These are phyloP conservation scores for Somion occarium DNA, from an alignment of 1,284 basidiomycete genomes.

Conservation along the genomic window DNA sequence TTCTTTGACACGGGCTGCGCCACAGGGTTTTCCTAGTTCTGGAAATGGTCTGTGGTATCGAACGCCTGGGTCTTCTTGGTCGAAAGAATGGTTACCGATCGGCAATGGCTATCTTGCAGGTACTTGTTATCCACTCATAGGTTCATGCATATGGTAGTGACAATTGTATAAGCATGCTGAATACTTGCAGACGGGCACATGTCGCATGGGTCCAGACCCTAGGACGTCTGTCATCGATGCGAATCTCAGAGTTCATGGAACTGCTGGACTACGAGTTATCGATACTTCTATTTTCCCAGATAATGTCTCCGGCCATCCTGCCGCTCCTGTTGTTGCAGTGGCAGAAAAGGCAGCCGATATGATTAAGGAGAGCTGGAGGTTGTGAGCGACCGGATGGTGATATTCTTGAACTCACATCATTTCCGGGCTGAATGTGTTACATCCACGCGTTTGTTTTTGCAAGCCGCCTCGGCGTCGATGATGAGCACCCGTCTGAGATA, in stretches of 20 bases:
- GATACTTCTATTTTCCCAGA: conserved; percentile 38
- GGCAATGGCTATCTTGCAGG: conserved; percentile 74
- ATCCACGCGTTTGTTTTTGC: too few relatives aligned
- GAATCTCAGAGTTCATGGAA: conserved; percentile 45
- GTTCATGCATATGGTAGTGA: too few relatives aligned
- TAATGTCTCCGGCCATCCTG: conserved; percentile 30
- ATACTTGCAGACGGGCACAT: too few relatives aligned
- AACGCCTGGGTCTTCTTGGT: conserved; percentile 47
- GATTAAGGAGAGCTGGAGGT: conserved; percentile 16
- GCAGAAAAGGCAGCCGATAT: conserved; percentile 31
- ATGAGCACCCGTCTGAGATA: too few relatives aligned
- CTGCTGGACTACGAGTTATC: conserved; percentile 32
- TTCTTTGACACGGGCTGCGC: conserved; percentile 23
- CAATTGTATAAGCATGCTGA: too few relatives aligned
- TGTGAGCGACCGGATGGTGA: too few relatives aligned
- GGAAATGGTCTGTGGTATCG: conserved; percentile 74
- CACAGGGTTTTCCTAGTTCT: conserved; percentile 56
- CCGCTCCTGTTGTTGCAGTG: conserved; percentile 32
- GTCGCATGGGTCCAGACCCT: conserved; percentile 33
- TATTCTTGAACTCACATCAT: too few relatives aligned
- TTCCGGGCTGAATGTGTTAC: too few relatives aligned
- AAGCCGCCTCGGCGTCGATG: too few relatives aligned
- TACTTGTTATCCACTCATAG: too few relatives aligned
- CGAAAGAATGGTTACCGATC: conserved; percentile 56
- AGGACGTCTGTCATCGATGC: conserved; percentile 42